Evolutionary conservation across 2,329 filamentous ascomycete species (phyloP).

Genomic region (Xylaria sp.): DNA sequence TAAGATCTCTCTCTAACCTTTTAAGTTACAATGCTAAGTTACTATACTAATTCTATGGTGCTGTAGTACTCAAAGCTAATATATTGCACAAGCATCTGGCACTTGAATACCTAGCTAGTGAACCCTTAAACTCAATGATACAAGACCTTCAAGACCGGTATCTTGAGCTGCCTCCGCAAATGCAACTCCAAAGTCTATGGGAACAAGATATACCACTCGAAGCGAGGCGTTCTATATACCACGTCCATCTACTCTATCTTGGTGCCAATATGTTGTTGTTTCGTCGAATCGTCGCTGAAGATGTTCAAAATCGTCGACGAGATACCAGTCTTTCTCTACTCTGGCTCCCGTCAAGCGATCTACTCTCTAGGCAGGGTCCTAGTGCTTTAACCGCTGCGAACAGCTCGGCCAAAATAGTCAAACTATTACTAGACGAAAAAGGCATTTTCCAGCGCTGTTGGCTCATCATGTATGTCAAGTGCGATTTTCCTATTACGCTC

Average conservation of each 20-base stretch:
- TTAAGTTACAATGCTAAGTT: too few relatives aligned
- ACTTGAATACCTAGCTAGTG: neutral
- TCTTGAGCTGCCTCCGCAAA: neutral
- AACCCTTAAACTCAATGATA: slow-evolving; percentile 13
- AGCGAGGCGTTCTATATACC: slow-evolving; percentile 15
- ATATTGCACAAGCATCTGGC: slow-evolving; percentile 13
- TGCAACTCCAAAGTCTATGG: slow-evolving; percentile 6
- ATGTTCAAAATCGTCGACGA: neutral
- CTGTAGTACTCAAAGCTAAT: slow-evolving; percentile 6
- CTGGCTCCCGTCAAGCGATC: neutral
- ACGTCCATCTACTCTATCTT: slow-evolving; percentile 14
- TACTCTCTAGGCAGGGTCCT: slow-evolving; percentile 4
- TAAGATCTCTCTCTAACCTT: neutral
- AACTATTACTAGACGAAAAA: slow-evolving; percentile 11
- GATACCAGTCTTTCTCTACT: neutral
- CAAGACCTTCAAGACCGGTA: slow-evolving; percentile 9
- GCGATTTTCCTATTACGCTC: too few relatives aligned
- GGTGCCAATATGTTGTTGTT: slow-evolving; percentile 16
- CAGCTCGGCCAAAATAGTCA: slow-evolving; percentile 11
- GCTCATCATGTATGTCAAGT: slow-evolving; percentile 7
- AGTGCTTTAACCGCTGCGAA: slow-evolving; percentile 6
- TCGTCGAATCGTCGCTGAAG: slow-evolving; percentile 2
- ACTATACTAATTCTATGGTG: neutral
- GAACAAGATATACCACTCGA: neutral
- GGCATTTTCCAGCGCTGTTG: neutral